Base-by-base conservation (phyloP, 2,329 filamentous ascomycete genomes). In the Monilinia fructicola region DNA sequence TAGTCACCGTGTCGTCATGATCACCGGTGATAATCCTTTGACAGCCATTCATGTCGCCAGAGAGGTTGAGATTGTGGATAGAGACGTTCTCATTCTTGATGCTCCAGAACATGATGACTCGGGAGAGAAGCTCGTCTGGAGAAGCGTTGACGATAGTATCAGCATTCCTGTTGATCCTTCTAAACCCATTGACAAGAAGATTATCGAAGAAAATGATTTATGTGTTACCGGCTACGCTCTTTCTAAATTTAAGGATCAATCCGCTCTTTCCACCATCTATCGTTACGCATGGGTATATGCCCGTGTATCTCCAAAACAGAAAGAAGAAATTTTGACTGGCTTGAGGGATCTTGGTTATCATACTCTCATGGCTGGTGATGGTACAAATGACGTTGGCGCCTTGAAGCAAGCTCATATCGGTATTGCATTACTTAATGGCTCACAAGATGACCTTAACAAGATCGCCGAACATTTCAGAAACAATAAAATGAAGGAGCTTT, bases 1-100 rank as follows among this genome's bases (percentile, higher is more conserved):
- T 79, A 98, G 93, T 80, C 95, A 99, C 78, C 92, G 95, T 73
- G 93, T 97, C 56, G 91, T 99, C 73, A 99, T 99, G 95, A 99
- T 99, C 72, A 99, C 95, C 68, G 95, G 95, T 76, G 95, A 99
- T 78, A 99, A 99, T 78, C 94, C 95, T 16, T 84, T 99, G 63
- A 99, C 95, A 52, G 95, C 95, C 71, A 92, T 97, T 14, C 94
- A 99, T 76, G 95, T 99, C 66, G 95, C 95, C 21, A 89, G 90
- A 69, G 90, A 97, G 77, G 95, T 99, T 35, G 95, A 99, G 78
- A 99, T 99, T 77, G 93, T 99, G 21, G 95, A 99, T 75, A 90
- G 95, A 66, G 93, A 98, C 44, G 92, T 95, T 64, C 84, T 98
- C 68, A 98, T 99, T 73, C 84, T 99, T 35, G 95, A 99, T 77